Evolutionary conservation across 495 filamentous ascomycete genomes (phyloP).

Genomic region (Penicillium fimorum): DNA sequence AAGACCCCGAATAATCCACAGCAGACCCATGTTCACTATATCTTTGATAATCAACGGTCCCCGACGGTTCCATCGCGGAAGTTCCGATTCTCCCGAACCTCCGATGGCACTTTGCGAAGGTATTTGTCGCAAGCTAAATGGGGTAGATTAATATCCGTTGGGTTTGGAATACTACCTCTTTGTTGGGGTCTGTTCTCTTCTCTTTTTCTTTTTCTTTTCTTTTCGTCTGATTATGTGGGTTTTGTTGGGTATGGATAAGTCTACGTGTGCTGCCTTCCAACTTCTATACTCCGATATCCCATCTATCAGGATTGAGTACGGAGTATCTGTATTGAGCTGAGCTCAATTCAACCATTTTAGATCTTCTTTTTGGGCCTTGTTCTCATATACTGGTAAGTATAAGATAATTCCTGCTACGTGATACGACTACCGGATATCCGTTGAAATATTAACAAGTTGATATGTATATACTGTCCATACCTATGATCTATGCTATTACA

Average conservation of each 20-base stretch:
- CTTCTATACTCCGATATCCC: neutral
- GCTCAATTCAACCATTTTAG: neutral
- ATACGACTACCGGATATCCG: neutral
- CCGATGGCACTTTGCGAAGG: conserved; percentile 6
- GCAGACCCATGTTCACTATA: neutral
- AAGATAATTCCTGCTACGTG: neutral
- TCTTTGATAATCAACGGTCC: neutral
- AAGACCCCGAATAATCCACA: neutral
- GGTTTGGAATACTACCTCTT: neutral
- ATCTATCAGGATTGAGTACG: neutral
- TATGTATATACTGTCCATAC: neutral
- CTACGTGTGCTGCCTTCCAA: neutral
- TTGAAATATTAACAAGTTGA: neutral
- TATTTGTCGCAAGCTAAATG: conserved; percentile 4
- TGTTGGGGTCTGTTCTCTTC: neutral
- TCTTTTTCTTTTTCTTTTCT: neutral
- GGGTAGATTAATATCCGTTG: conserved; percentile 3
- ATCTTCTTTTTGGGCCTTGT: neutral
- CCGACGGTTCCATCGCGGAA: conserved; percentile 12
- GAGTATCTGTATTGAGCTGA: neutral
- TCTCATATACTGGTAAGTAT: neutral
- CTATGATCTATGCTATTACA: neutral
- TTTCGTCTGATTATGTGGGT: neutral
- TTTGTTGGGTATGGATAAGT: neutral
- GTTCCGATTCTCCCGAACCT: conserved; percentile 23